Conservation (phyloP, 2,329 filamentous ascomycete species). For the Curvularia sp. region DNA sequence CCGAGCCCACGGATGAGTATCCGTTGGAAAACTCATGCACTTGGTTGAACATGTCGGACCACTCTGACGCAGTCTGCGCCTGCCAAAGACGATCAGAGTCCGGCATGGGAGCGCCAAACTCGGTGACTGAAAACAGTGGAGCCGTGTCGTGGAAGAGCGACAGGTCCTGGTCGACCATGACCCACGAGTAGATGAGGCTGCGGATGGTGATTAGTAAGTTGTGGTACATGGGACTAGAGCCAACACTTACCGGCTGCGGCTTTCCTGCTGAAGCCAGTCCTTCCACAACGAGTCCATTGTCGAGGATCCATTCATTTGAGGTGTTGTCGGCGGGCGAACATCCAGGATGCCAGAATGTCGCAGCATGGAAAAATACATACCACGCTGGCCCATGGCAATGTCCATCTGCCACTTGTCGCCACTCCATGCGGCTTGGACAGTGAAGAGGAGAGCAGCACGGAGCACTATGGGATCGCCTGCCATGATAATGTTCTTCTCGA, state of each 20-base stretch:
- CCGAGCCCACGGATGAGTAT: conserved; percentile 62
- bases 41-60: conserved; percentile 66
- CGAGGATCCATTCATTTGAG: conserved; percentile 54
- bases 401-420: conserved; percentile 82
- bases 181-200: conserved; percentile 77
- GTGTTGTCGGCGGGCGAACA: conserved; percentile 56
- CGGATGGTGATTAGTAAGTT: conserved; percentile 18
- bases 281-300: conserved; percentile 64
- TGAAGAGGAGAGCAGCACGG: conserved; percentile 71
- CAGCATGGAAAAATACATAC: conserved; percentile 77
- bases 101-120: conserved; percentile 70
- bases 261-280: conserved; percentile 70
- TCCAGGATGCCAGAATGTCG: conserved; percentile 73
- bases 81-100: conserved; percentile 69
- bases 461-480: conserved; percentile 70
- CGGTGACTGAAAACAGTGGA: conserved; percentile 67
- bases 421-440: conserved; percentile 73
- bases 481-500: conserved; percentile 74
- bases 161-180: conserved; percentile 74
- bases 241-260: conserved; percentile 64
- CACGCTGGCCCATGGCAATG: conserved; percentile 75
- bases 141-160: conserved; percentile 52
- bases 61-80: conserved; percentile 64
- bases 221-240: conserved; percentile 29
- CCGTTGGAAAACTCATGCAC: conserved; percentile 63